These are phyloP conservation scores for Carpinus viminea DNA, from an alignment of 306 rosid genomes.

Conservation along the genomic window DNA sequence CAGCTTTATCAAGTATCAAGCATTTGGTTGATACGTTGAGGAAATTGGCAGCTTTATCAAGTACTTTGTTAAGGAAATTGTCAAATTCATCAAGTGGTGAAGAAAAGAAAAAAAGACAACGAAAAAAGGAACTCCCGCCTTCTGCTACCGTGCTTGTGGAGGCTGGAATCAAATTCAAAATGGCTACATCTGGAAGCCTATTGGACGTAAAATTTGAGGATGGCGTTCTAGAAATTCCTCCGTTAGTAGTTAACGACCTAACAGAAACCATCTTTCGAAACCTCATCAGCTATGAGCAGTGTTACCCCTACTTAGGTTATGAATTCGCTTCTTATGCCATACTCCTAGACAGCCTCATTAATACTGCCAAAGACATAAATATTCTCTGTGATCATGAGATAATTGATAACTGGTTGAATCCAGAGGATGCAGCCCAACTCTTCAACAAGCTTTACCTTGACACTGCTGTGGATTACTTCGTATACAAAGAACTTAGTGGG, in stretches of 20 bases:
- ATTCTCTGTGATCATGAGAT: slow-evolving; percentile 3
- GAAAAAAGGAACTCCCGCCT: too few relatives aligned
- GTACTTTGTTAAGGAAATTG: too few relatives aligned
- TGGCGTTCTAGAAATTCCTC: slow-evolving; percentile 8
- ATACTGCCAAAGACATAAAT: neutral
- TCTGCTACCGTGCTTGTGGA: neutral
- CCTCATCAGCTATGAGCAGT: slow-evolving; percentile 21
- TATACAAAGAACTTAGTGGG: too few relatives aligned
- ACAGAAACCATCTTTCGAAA: slow-evolving; percentile 17
- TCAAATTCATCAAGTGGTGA: too few relatives aligned
- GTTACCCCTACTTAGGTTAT: neutral
- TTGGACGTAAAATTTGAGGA: neutral
- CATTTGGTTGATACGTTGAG: too few relatives aligned
- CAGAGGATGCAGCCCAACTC: slow-evolving; percentile 2
- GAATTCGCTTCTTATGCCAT: slow-evolving; percentile 21
- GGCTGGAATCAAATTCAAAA: slow-evolving; percentile 5
- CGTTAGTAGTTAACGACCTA: slow-evolving; percentile 3
- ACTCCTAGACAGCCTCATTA: slow-evolving; percentile 24
- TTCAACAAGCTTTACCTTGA: slow-evolving; percentile 6
- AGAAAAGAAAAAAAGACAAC: too few relatives aligned
- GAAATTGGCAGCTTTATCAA: too few relatives aligned
- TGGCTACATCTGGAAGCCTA: neutral
- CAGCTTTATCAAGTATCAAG: too few relatives aligned
- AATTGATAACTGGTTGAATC: slow-evolving; percentile 1
- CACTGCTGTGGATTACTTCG: neutral